Evolutionary conservation across 768 basidiomycete genomes (phyloP), one percentile per base, ranked within the genome.

Genomic region (Lentinula guzmanii): DNA sequence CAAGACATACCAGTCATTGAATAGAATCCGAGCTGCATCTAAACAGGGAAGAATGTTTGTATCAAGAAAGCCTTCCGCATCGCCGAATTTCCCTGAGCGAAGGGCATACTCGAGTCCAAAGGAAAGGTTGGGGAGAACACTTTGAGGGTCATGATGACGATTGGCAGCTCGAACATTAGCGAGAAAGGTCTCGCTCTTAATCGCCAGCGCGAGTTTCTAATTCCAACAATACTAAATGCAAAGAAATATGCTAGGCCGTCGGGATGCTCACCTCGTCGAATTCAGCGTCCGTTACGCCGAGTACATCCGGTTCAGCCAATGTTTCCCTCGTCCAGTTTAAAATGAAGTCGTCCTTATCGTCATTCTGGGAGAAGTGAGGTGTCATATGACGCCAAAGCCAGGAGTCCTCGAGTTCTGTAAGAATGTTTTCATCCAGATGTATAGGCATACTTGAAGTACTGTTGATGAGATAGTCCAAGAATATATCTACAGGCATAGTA

Each of bases 11-110:
- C 55, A 56, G 41, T 56, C 55, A n/a, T 43, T 15, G 41, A 33
- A 45, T 28, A 56, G 18, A 13, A 56, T 37, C 21, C 41, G 41
- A 28, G 24, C 41, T 31, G 41, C 55, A 31, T 56, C 55, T 18
- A 56, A 43, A 24, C 24, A 41, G 24, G 55, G 55, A 28, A 56
- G 55, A 9, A 56, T 33, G 41, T 56, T 42, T 10, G 28, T 56
- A 56, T 56, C 55, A 3, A 56, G 31, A 31, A 56, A 56, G 13
- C 43, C 55, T 56, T 56, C 41, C 7, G 55, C 41, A 42, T 56
- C 55, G 55, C 55, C 55, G 42, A 56, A n/a, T 35, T 56, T 56
- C 6, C 55, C 55, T n/a, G 55, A 56, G 18, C n/a, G 41, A 37
- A 56, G 55, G 10, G 28, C 55, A 18, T 56, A 56, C 24, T 56